These are phyloP conservation scores for Myriosclerotinia curreyana DNA, from an alignment of 2,329 filamentous ascomycete genomes.

Conservation along the genomic window DNA sequence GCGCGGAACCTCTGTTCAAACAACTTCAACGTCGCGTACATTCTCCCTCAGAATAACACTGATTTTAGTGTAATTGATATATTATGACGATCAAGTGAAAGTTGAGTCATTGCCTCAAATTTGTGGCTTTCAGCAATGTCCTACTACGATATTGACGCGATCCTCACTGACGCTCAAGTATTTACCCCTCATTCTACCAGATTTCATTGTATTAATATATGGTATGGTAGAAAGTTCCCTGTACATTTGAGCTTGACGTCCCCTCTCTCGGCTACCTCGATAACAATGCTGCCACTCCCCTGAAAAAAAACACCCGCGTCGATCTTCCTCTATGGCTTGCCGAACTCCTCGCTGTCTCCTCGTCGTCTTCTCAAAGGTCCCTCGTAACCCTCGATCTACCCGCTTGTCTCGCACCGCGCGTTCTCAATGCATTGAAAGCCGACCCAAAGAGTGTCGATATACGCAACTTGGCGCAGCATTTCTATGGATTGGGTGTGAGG, in stretches of 20 bases:
- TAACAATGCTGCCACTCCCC: conserved; percentile 66
- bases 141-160: conserved; percentile 82
- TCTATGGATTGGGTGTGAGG: conserved; percentile 79
- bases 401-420: conserved; percentile 60
- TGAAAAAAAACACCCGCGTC: conserved; percentile 77
- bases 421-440: conserved; percentile 86
- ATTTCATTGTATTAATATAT: conserved; percentile 22
- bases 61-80: neutral
- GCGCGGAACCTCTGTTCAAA: neutral
- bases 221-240: conserved; percentile 76
- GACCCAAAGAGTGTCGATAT: conserved; percentile 84
- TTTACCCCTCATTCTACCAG: conserved; percentile 24
- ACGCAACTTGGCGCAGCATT: conserved; percentile 78
- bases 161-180: conserved; percentile 81
- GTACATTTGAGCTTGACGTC: conserved; percentile 88
- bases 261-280: conserved; percentile 86
- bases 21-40: neutral
- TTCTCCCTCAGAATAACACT: neutral
- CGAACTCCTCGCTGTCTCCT: conserved; percentile 81
- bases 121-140: conserved; percentile 49
- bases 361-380: conserved; percentile 47
- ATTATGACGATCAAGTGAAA: neutral
- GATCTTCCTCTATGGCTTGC: conserved; percentile 90
- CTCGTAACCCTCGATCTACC: conserved; percentile 82
- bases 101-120: neutral